Evolutionary conservation across 202 grass and related monocot genomes (phyloP), one percentile per base, ranked within the genome.

Genomic region (Dendrocalamus latiflorus): DNA sequence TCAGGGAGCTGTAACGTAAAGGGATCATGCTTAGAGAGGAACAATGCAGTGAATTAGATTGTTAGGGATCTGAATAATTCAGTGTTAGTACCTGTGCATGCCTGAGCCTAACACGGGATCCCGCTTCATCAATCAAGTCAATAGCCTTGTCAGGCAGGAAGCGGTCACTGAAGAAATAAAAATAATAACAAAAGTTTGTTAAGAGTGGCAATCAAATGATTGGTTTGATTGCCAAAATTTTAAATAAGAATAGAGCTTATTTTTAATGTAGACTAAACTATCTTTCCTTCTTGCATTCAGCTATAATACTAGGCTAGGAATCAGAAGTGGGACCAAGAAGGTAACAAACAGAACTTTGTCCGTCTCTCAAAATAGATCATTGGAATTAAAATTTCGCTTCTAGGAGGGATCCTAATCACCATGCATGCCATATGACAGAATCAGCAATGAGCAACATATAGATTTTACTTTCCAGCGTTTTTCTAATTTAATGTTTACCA

Each of bases 111-210:
- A 97, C 94, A 86, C 94, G 94, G 74, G 94, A 97, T 65, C 92
- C 94, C 64, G 94, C 94, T 84, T 97, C 94, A 86, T 97, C 94
- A 82, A 97, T 91, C 92, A 97, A 91, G 70, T 97, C 94, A 70
- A 97, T 97, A 78, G 94, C 94, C 75, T 94, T 97, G 87, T 97
- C 95, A 80, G 92, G 95, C 47, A 98, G 79, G 90, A 98, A 98
- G 16, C 92, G 95, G 34, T 94, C 95, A 36, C 95, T 98, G 79
- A 80, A 88, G 57, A 79, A 58, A 74, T 6, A 75, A 18, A 68
- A 83, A 30, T 18, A 80, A 64, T 57, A 86, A 45, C 33, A 67
- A 6, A 83, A 37, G 51, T 37, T 60, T 16, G 38, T 82, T 83
- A 74, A 51, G 56, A 22, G 17, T 41, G 26, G 49, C 25, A 51